phyloP scores from a whole-genome alignment of 2,329 filamentous ascomycete species.

The Xylariaceae sp. region DNA sequence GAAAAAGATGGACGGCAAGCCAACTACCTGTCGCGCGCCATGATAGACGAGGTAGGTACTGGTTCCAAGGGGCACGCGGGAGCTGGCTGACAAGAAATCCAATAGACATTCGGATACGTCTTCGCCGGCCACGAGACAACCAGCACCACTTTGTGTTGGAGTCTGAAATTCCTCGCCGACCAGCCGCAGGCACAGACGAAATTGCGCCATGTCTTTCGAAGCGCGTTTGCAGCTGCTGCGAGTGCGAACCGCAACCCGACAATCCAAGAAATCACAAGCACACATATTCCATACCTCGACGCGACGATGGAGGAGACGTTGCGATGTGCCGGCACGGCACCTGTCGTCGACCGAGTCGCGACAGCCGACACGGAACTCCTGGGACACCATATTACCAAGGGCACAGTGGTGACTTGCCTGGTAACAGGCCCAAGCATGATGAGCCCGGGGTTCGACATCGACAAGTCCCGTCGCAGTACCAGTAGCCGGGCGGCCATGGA shows the following conservation, averaged over 20 bases:
- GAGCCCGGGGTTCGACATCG: too few species aligned
- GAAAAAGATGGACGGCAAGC: constrained; percentile 25
- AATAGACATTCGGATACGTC: too few species aligned
- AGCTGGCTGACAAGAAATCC: not conserved
- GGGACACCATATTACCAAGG: constrained; percentile 31
- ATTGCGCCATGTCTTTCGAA: constrained; percentile 24
- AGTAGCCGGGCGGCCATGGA: too few species aligned
- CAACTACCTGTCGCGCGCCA: constrained; percentile 15
- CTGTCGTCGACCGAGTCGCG: constrained; percentile 21
- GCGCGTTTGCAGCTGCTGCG: constrained; percentile 17
- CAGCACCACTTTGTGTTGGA: constrained; percentile 32
- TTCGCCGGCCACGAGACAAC: constrained; percentile 43
- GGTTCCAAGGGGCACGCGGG: constrained; percentile 11
- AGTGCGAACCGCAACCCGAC: not conserved
- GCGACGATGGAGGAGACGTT: constrained; percentile 32
- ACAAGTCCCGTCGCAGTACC: too few species aligned
- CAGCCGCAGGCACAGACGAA: constrained; percentile 26
- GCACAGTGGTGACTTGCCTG: constrained; percentile 19
- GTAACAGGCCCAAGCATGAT: too few species aligned
- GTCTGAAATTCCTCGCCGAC: constrained; percentile 29
- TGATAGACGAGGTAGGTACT: constrained; percentile 22
- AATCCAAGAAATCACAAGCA: not conserved
- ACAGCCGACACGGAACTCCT: constrained; percentile 31
- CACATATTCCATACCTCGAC: constrained; percentile 33
- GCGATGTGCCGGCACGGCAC: constrained; percentile 23